Evolutionary conservation across 441 rosid species (phyloP).

Genomic region (Adansonia madagascariensis): DNA sequence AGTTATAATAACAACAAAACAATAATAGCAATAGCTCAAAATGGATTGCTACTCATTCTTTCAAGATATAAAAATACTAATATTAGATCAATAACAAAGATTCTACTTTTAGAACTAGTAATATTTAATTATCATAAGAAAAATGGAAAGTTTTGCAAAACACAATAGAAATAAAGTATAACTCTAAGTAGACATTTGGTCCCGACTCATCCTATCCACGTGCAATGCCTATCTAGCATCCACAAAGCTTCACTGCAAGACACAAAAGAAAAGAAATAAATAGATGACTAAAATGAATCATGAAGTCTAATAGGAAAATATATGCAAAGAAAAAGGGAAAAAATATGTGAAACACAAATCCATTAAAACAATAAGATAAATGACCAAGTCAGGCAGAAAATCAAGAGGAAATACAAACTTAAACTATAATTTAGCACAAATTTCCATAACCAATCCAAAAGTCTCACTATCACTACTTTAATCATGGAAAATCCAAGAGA

Average conservation of each 20-base stretch:
- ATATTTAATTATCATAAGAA: neutral
- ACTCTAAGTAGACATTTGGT: neutral
- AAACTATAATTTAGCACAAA: neutral
- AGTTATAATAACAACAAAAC: neutral
- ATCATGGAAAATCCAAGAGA: neutral
- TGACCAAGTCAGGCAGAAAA: neutral
- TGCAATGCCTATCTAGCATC: slow-evolving; percentile 3
- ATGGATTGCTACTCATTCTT: neutral
- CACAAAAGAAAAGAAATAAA: neutral
- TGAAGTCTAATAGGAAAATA: neutral
- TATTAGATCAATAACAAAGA: neutral
- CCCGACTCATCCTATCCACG: neutral
- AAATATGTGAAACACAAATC: neutral
- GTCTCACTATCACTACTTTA: neutral
- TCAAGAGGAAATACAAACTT: neutral
- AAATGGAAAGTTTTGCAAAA: neutral
- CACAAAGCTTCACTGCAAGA: slow-evolving; percentile 1
- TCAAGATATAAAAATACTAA: neutral
- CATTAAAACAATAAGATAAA: neutral
- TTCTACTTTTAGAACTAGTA: neutral
- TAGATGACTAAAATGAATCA: neutral
- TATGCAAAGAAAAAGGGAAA: too few relatives aligned
- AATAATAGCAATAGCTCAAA: neutral
- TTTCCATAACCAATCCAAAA: neutral
- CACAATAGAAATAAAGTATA: neutral